Percentiles rank a stretch among this genome's conserved stretches.
Evolutionary conservation across 2,329 filamentous ascomycete species (phyloP).

Genomic region (Talaromyces sp.): DNA sequence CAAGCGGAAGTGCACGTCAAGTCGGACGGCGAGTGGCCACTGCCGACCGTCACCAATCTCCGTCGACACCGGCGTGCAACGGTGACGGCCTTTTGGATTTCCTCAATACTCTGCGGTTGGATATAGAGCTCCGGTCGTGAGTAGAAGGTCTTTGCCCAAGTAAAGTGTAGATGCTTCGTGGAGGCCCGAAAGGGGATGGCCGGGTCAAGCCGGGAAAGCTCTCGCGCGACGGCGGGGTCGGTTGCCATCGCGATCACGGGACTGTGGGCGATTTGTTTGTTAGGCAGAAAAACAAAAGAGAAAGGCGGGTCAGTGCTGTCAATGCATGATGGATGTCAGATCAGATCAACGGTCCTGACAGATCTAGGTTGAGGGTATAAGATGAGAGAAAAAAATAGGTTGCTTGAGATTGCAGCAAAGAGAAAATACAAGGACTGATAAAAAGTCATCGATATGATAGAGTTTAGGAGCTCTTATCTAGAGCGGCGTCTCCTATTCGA

Average conservation of each 20-base stretch:
- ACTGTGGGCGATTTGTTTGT: neutral
- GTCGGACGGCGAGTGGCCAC: constrained; percentile 86
- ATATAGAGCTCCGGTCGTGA: constrained; percentile 88
- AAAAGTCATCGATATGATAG: neutral
- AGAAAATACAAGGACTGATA: neutral
- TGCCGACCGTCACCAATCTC: constrained; percentile 81
- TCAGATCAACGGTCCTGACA: neutral
- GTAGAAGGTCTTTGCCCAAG: constrained; percentile 92
- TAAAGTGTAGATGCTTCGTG: constrained; percentile 72
- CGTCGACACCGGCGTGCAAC: constrained; percentile 78
- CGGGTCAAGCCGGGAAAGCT: constrained; percentile 58
- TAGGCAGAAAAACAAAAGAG: neutral
- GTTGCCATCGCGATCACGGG: constrained; percentile 23
- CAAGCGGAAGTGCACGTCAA: constrained; percentile 90
- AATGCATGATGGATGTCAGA: constrained; percentile 5
- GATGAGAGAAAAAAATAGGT: no score
- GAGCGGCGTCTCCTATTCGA: neutral
- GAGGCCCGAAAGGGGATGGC: constrained; percentile 72
- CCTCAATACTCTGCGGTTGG: constrained; percentile 71
- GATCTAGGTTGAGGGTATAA: neutral
- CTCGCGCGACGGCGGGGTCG: constrained; percentile 49
- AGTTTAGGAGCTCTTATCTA: constrained; percentile 5
- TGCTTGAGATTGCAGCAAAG: no score
- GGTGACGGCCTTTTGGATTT: constrained; percentile 78
- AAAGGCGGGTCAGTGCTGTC: neutral